Percentiles rank a stretch among this genome's conserved stretches.
Conservation (phyloP, 2,329 filamentous ascomycete genomes). For the Colletotrichum noveboracense region DNA sequence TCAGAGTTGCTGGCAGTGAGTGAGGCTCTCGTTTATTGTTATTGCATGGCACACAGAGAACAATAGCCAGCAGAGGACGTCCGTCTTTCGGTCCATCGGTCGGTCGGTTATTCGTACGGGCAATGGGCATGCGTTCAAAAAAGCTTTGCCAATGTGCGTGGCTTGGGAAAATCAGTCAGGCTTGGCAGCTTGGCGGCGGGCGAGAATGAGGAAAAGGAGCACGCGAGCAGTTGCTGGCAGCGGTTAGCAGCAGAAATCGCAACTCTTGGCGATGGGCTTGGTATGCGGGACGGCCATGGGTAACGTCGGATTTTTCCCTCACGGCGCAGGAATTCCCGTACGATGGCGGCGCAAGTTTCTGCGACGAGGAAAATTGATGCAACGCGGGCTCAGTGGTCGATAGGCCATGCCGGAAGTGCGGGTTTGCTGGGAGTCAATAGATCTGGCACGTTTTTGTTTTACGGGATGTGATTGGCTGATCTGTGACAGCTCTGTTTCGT, state of each 20-base stretch:
- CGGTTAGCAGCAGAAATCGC: slow-evolving; percentile 4
- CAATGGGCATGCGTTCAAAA: slow-evolving; percentile 1
- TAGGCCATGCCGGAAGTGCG: slow-evolving; percentile 17
- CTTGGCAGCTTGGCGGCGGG: slow-evolving; percentile 15
- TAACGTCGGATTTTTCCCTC: not conserved
- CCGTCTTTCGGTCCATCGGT: no score
- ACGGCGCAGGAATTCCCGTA: not conserved
- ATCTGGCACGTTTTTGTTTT: slow-evolving; percentile 21
- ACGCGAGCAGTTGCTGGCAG: slow-evolving; percentile 19
- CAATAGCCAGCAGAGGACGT: no score
- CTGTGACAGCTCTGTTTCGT: not conserved
- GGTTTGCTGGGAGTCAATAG: slow-evolving; percentile 23
- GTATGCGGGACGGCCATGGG: not conserved
- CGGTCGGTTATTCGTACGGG: no score
- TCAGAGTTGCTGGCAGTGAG: not conserved
- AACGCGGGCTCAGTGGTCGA: not conserved
- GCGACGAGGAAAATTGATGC: not conserved
- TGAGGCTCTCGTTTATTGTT: not conserved
- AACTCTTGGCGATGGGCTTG: slow-evolving; percentile 6
- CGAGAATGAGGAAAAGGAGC: slow-evolving; percentile 10
- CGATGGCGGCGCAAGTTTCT: not conserved
- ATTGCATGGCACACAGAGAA: not conserved
- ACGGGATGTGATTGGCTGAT: slow-evolving; percentile 12
- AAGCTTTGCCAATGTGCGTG: slow-evolving; percentile 23
- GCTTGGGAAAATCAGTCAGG: not conserved